Evolutionary conservation across 2,329 filamentous ascomycete genomes (phyloP).

Genomic region (Geosmithia morbida): DNA sequence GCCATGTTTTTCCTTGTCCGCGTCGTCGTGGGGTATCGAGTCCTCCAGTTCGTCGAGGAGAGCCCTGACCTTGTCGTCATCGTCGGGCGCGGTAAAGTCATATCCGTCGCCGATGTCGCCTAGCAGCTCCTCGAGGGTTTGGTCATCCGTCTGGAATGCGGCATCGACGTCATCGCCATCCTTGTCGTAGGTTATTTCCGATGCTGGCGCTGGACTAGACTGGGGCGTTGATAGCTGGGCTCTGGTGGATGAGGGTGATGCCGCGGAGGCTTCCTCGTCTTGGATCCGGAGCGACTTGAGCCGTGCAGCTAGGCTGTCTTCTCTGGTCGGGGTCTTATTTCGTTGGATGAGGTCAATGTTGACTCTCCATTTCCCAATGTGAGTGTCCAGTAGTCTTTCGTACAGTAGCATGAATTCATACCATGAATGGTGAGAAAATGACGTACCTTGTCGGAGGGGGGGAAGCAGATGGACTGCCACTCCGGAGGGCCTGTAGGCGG

Average conservation of each 20-base stretch:
- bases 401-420: too few species aligned
- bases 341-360: slow-evolving; percentile 24
- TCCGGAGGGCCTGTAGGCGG: slow-evolving; percentile 36
- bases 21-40: slow-evolving; percentile 14
- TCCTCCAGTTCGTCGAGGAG: slow-evolving; percentile 21
- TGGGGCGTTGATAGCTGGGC: background rate
- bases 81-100: slow-evolving; percentile 10
- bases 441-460: slow-evolving; percentile 22
- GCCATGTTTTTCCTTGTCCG: background rate
- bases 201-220: background rate
- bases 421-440: slow-evolving; percentile 1
- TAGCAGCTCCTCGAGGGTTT: slow-evolving; percentile 36
- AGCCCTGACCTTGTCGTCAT: slow-evolving; percentile 16
- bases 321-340: slow-evolving; percentile 25
- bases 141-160: slow-evolving; percentile 32
- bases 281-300: slow-evolving; percentile 34
- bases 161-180: slow-evolving; percentile 21
- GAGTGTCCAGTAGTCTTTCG: background rate
- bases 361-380: slow-evolving; percentile 11
- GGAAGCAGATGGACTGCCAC: slow-evolving; percentile 8
- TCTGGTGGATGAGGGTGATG: slow-evolving; percentile 6
- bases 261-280: slow-evolving; percentile 7
- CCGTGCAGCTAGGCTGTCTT: slow-evolving; percentile 36
- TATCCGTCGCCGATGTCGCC: slow-evolving; percentile 23
- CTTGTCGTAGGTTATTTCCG: background rate